Percentiles rank a stretch among this genome's conserved stretches.
phyloP scores from a whole-genome alignment of 345 rosid species.

The Cochlearia excelsa region DNA sequence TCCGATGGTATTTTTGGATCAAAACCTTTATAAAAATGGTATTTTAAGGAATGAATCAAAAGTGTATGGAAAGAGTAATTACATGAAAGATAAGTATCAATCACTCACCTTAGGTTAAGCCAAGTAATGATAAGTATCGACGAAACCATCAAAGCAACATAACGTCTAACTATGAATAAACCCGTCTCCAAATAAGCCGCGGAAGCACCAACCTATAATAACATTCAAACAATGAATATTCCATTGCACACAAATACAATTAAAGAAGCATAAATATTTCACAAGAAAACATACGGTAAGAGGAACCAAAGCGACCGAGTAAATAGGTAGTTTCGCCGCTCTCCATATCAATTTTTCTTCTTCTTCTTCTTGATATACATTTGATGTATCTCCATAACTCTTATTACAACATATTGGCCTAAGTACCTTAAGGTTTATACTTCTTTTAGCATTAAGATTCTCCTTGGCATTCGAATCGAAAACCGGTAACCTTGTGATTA shows the following conservation, averaged over 20 bases:
- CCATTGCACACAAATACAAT: neutral
- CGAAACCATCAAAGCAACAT: slow-evolving; percentile 59
- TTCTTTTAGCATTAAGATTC: slow-evolving; percentile 8
- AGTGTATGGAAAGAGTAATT: no score
- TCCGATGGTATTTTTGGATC: no score
- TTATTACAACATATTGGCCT: slow-evolving; percentile 18
- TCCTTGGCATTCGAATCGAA: slow-evolving; percentile 15
- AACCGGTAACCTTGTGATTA: slow-evolving; percentile 8
- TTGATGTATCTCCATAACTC: slow-evolving; percentile 20
- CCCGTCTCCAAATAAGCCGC: slow-evolving; percentile 79
- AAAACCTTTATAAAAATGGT: no score
- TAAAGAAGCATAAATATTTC: neutral
- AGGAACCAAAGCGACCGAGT: slow-evolving; percentile 84
- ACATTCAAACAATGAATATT: slow-evolving; percentile 8
- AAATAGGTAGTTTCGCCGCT: slow-evolving; percentile 79
- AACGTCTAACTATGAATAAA: slow-evolving; percentile 48
- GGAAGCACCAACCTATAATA: slow-evolving; percentile 70
- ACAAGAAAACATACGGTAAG: slow-evolving; percentile 57
- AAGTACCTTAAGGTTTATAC: slow-evolving; percentile 8
- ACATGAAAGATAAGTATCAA: neutral
- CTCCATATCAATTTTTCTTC: slow-evolving; percentile 77
- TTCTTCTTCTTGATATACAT: slow-evolving; percentile 41
- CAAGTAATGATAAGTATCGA: slow-evolving; percentile 74
- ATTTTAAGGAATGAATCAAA: no score
- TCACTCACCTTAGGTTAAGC: slow-evolving; percentile 74